Conservation (phyloP, 768 basidiomycete genomes). For the Termitomyces sp. region DNA sequence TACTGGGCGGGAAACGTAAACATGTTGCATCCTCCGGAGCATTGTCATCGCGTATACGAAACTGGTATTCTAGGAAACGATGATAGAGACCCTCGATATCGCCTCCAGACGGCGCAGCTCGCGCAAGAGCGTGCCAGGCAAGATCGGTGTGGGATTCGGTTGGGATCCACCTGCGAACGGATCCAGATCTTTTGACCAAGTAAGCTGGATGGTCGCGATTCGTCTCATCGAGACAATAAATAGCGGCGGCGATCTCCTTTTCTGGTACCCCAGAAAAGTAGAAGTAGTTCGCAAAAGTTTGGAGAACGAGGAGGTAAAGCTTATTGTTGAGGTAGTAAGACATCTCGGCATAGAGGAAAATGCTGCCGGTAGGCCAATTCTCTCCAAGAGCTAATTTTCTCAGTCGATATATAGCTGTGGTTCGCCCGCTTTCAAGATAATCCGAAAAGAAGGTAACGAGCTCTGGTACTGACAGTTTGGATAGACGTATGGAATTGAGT, state of each 20-base stretch:
- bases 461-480: conserved; percentile 17
- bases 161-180: conserved; percentile 28
- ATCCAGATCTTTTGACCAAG: conserved; percentile 1
- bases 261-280: conserved; percentile 47
- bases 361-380: conserved; percentile 14
- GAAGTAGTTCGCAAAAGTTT: conserved; percentile 47
- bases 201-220: conserved; percentile 2
- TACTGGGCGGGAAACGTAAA: conserved; percentile 21
- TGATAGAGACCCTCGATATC: conserved; percentile 35
- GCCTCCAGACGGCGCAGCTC: conserved; percentile 13
- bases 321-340: conserved; percentile 27
- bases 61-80: conserved; percentile 21
- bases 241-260: conserved; percentile 17
- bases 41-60: background rate
- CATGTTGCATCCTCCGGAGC: conserved; percentile 8
- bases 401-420: conserved; percentile 25
- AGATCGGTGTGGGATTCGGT: conserved; percentile 25
- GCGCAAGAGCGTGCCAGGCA: conserved; percentile 34
- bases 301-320: conserved; percentile 27
- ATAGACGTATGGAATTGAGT: background rate
- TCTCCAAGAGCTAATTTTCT: conserved; percentile 23
- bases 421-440: conserved; percentile 28
- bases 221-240: conserved; percentile 4
- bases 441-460: conserved; percentile 28
- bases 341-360: conserved; percentile 38